These are phyloP conservation scores for Epichloe scottii DNA, from an alignment of 2,329 filamentous ascomycete species.

Conservation along the genomic window DNA sequence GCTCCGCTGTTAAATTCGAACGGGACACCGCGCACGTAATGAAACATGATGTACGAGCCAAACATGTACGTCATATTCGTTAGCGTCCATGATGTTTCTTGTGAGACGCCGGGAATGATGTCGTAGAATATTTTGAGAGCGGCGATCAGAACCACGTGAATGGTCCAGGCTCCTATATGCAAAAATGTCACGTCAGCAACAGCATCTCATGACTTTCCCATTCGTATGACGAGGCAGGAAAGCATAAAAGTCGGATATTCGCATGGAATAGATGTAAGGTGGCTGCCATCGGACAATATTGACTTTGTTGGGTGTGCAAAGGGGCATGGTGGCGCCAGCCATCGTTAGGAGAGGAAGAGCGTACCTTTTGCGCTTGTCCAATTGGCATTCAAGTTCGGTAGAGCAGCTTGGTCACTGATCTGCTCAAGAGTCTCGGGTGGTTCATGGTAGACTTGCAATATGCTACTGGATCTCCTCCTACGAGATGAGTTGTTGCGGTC, in stretches of 20 bases:
- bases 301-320: not conserved
- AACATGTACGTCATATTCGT: conserved; percentile 99
- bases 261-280: not conserved
- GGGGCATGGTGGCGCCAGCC: conserved; percentile 2
- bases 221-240: not conserved
- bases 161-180: conserved; percentile 79
- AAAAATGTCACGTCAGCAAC: not conserved
- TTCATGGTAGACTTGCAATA: conserved; percentile 86
- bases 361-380: conserved; percentile 99
- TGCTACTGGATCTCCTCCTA: conserved; percentile 90
- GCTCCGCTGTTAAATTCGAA: conserved; percentile 98
- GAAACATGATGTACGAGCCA: conserved; percentile 98
- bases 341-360: conserved; percentile 15
- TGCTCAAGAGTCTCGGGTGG: conserved; percentile 94
- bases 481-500: conserved; percentile 54
- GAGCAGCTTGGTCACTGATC: conserved; percentile 86
- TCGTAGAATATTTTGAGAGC: conserved; percentile 94
- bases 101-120: conserved; percentile 88
- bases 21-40: conserved; percentile 92
- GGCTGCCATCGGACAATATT: not conserved
- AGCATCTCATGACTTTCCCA: not conserved
- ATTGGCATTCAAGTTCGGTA: conserved; percentile 93
- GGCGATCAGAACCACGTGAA: conserved; percentile 86
- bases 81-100: conserved; percentile 96
- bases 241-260: not conserved